These are phyloP conservation scores for Cryptosporidium parvum DNA, from an alignment of 169 alveolate species.

Conservation along the genomic window DNA sequence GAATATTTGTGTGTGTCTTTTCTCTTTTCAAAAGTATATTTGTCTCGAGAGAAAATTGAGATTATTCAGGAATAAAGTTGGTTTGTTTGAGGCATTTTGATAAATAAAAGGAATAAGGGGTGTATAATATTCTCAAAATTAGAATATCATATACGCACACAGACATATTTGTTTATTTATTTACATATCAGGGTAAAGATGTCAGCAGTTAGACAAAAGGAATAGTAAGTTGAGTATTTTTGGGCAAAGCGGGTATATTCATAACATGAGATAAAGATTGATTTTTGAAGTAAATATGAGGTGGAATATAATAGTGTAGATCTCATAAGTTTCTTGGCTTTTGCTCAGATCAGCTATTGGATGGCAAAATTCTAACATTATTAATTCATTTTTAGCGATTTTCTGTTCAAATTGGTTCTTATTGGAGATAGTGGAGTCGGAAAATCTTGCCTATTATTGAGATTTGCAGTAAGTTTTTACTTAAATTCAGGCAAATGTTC, in stretches of 20 bases:
- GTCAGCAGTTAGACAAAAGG: conserved; percentile 57
- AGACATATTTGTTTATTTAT: background rate
- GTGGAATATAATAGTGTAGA: background rate
- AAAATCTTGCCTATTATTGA: conserved; percentile 94
- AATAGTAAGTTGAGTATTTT: conserved; percentile 48
- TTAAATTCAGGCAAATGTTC: conserved; percentile 20
- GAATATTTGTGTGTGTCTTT: background rate
- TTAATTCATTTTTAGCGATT: conserved; percentile 83
- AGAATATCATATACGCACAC: conserved; percentile 12
- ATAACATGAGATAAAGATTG: background rate
- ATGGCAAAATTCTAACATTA: conserved; percentile 7
- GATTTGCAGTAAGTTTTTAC: conserved; percentile 89
- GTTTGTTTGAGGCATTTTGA: background rate
- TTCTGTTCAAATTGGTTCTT: conserved; percentile 95
- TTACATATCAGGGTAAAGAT: background rate
- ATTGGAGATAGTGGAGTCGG: conserved; percentile 99
- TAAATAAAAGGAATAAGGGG: background rate
- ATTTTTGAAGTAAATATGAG: background rate
- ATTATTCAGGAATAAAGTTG: background rate
- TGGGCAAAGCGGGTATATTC: background rate
- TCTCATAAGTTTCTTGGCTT: background rate
- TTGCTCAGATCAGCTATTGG: background rate
- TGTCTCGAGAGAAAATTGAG: background rate
- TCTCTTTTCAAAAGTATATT: background rate
- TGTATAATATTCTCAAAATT: background rate